Conservation (phyloP, 1,284 basidiomycete genomes). For the Rhodotorula sp. region DNA sequence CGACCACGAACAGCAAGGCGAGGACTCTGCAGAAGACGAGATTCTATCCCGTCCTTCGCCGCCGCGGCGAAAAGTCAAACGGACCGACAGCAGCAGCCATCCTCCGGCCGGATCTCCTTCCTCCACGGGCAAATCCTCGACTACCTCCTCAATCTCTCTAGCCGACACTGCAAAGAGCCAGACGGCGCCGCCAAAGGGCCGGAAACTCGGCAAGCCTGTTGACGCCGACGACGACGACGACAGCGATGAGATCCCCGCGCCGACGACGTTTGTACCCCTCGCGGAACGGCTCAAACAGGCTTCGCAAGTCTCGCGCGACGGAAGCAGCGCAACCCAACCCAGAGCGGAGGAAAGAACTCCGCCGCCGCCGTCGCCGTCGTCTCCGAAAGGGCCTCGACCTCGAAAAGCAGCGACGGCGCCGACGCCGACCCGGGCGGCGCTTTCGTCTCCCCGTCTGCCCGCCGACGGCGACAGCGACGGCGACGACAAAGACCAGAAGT, state of each 20-base stretch:
- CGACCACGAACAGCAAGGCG: no score
- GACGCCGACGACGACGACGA: neutral
- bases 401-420: neutral
- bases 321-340: neutral
- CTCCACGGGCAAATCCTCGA: neutral
- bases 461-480: no score
- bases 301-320: neutral
- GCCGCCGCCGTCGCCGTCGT: no score
- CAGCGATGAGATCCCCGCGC: conserved; percentile 11
- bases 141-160: neutral
- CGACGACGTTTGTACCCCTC: conserved; percentile 19
- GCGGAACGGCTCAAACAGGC: neutral
- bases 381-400: neutral
- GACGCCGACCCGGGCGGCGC: no score
- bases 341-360: no score
- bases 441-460: neutral
- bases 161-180: neutral
- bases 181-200: neutral
- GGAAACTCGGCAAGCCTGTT: neutral
- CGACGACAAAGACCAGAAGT: no score
- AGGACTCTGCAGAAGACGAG: no score
- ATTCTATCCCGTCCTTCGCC: neutral
- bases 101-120: neutral
- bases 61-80: neutral
- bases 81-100: no score